These are phyloP conservation scores for Lithocarpus polystachyus DNA, from an alignment of 306 rosid genomes.

Conservation along the genomic window DNA sequence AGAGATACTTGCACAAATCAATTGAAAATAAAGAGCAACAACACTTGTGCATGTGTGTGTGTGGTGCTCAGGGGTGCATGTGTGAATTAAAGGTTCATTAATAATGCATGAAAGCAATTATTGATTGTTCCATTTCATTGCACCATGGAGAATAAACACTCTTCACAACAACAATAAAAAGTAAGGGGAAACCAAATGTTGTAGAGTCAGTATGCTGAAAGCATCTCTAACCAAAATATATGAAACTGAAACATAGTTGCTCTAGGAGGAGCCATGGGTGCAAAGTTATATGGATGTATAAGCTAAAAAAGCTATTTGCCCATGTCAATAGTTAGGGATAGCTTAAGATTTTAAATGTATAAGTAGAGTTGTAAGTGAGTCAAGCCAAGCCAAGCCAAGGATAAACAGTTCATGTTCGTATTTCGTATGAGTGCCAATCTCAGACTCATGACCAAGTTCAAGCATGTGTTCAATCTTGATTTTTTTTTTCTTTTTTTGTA, in stretches of 20 bases:
- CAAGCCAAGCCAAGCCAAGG: too few relatives aligned
- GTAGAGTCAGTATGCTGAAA: not conserved
- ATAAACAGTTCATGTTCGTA: too few relatives aligned
- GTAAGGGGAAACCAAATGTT: not conserved
- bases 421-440: too few relatives aligned
- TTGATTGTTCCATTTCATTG: not conserved
- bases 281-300: not conserved
- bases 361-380: not conserved
- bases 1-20: not conserved
- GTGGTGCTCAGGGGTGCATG: not conserved
- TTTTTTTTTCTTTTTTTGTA: too few relatives aligned
- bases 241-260: too few relatives aligned
- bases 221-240: not conserved
- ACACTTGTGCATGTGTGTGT: not conserved
- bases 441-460: too few relatives aligned
- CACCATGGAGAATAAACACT: not conserved
- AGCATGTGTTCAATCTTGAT: too few relatives aligned
- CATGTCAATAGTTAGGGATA: too few relatives aligned
- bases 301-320: too few relatives aligned
- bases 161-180: not conserved
- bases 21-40: not conserved
- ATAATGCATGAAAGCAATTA: not conserved
- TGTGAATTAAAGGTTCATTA: not conserved
- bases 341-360: not conserved
- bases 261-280: too few relatives aligned